Percentiles rank a stretch among this genome's conserved stretches.
Evolutionary conservation across 495 filamentous ascomycete genomes (phyloP).

Genomic region (Evansstolkia leycettana): DNA sequence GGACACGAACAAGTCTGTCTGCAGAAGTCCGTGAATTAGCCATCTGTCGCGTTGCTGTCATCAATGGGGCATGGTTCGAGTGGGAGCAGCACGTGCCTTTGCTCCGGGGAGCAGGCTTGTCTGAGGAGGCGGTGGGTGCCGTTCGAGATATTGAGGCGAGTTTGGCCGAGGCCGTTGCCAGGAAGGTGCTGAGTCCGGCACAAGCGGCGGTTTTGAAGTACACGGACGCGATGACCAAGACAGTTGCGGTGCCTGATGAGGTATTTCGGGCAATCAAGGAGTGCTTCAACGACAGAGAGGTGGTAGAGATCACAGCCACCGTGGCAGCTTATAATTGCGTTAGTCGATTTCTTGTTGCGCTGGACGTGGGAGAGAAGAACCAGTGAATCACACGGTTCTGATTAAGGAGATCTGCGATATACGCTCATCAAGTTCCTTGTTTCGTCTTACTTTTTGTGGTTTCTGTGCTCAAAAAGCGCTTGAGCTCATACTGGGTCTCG

Average conservation of each 20-base stretch:
- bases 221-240: conserved; percentile 64
- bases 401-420: too few species aligned
- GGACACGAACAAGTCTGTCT: conserved; percentile 48
- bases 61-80: conserved; percentile 66
- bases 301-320: conserved; percentile 69
- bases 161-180: conserved; percentile 4
- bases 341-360: conserved; percentile 68
- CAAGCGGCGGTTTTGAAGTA: conserved; percentile 58
- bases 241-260: conserved; percentile 47
- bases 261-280: conserved; percentile 48
- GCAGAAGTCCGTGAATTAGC: conserved; percentile 55
- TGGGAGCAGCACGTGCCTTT: conserved; percentile 68
- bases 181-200: conserved; percentile 33
- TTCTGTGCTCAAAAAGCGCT: too few species aligned
- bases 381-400: neutral
- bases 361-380: conserved; percentile 62
- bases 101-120: conserved; percentile 35
- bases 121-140: conserved; percentile 32
- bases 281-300: conserved; percentile 51
- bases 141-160: conserved; percentile 20
- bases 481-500: too few species aligned
- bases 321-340: conserved; percentile 83
- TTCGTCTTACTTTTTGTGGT: too few species aligned
- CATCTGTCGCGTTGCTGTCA: conserved; percentile 61
- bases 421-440: too few species aligned